Base-by-base conservation (phyloP, 2,329 filamentous ascomycete species). In the Blumeriella jaapii region DNA sequence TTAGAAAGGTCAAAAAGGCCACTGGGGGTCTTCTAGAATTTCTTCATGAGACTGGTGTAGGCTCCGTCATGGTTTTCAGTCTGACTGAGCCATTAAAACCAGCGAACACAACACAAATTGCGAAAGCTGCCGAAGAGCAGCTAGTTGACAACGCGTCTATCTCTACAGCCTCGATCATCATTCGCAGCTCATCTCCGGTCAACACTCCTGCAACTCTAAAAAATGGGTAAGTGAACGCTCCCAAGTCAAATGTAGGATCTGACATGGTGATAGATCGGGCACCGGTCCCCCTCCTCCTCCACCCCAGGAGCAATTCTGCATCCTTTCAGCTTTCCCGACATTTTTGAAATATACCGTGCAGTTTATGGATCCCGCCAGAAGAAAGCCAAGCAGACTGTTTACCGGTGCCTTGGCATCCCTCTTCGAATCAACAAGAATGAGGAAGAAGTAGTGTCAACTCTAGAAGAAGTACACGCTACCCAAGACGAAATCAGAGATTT, bases 341-440 rank as follows among this genome's bases (percentile, higher is more conserved):
- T 32, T 15, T 41, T 34, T 16, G 39, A 41, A 23, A 38, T 41
- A 20, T 27, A 38, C 14, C 27, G 36, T 16, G 29, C 29, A 11
- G 31, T 18, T 9, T 13, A 18, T 20, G 24, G 30, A 4, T 10
- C 13, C 9, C 35, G 18, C 3, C 13, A 29, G 6, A 39, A 13
- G 17, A 22, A n/a, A 30, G 26, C 35, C 4, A 35, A 8, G 12
- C 29, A 40, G 16, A 37, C 34, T 5, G 20, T 19, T 5, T 36
- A 37, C 28, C 27, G 36, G n/a, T 25, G 38, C 16, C 24, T 41
- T 6, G 39, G 39, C 11, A 7, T 42, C 9, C 32, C 36, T 5
- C 17, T 39, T 3, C 31, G 31, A 10, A 18, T 36, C 12, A 28
- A 22, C 11, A 28, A 26, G 13, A 36, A 5, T 20, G 27, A 36